A percentile compares a stretch with the other conserved stretches of the same genome.
These are phyloP conservation scores for Lantana camara DNA, from an alignment of 257 asterid genomes.

Conservation along the genomic window DNA sequence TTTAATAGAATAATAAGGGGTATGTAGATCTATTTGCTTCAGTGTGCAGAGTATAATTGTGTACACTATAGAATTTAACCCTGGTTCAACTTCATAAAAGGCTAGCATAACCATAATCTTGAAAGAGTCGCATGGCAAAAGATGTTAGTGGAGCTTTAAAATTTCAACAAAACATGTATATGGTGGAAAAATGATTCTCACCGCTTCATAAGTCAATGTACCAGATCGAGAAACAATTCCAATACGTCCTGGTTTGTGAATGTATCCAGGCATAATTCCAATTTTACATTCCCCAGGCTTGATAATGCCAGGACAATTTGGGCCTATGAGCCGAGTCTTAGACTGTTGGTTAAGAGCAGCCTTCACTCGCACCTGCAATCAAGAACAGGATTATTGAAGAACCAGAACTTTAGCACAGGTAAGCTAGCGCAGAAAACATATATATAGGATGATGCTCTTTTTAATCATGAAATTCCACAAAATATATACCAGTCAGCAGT, in stretches of 20 bases:
- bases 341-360: constrained; percentile 86
- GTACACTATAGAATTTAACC: not conserved
- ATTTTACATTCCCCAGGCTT: constrained; percentile 99
- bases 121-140: constrained; percentile 5
- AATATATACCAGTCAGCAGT: constrained; percentile 7
- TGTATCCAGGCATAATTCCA: constrained; percentile 99
- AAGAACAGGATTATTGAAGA: constrained; percentile 13
- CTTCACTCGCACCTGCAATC: constrained; percentile 74
- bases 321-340: constrained; percentile 90
- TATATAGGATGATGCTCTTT: not conserved
- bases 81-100: constrained; percentile 3
- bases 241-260: constrained; percentile 95
- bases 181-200: constrained; percentile 41
- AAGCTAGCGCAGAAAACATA: constrained; percentile 6
- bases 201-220: constrained; percentile 89
- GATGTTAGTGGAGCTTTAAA: not conserved
- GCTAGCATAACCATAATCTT: not conserved
- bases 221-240: constrained; percentile 97
- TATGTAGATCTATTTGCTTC: not conserved
- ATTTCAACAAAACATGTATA: not conserved
- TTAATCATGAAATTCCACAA: constrained; percentile 2
- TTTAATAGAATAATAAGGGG: not conserved
- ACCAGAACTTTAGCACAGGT: constrained; percentile 10
- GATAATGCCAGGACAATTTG: constrained; percentile 98
- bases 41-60: not conserved